phyloP scores from a whole-genome alignment of 164 flowering plant genomes.

The Vitis rupestris region DNA sequence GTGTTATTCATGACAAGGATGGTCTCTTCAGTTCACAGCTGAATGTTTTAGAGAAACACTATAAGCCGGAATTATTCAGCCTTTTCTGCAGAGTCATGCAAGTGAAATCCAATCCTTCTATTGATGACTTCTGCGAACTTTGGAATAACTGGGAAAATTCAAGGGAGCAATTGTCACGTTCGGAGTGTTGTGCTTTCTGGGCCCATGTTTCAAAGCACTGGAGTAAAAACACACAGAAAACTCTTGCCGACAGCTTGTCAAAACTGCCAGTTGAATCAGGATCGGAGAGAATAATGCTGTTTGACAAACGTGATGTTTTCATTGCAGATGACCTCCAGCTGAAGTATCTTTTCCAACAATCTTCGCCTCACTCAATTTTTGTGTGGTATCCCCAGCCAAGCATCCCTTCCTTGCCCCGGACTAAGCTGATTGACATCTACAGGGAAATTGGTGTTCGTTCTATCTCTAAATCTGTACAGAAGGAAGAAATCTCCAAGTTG shows the following conservation, averaged over 20 bases:
- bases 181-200: conserved; percentile 67
- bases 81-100: conserved; percentile 45
- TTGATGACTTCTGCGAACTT: conserved; percentile 47
- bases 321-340: conserved; percentile 63
- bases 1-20: conserved; percentile 53
- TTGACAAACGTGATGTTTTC: conserved; percentile 51
- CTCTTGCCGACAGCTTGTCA: conserved; percentile 23
- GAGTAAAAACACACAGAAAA: conserved; percentile 21
- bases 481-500: conserved; percentile 21
- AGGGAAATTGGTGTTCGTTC: conserved; percentile 44
- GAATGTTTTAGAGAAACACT: conserved; percentile 41
- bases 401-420: conserved; percentile 29
- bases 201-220: conserved; percentile 28
- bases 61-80: conserved; percentile 29
- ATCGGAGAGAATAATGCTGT: conserved; percentile 25
- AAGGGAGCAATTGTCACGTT: conserved; percentile 18
- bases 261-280: conserved; percentile 48
- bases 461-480: conserved; percentile 49
- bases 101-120: conserved; percentile 42
- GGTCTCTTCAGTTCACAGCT: conserved; percentile 46
- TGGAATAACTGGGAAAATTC: conserved; percentile 64
- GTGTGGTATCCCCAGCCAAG: conserved; percentile 63
- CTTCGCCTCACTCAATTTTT: conserved; percentile 38
- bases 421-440: conserved; percentile 40
- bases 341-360: conserved; percentile 43